phyloP scores from a whole-genome alignment of 257 asterid genomes.

The Penstemon davidsonii region DNA sequence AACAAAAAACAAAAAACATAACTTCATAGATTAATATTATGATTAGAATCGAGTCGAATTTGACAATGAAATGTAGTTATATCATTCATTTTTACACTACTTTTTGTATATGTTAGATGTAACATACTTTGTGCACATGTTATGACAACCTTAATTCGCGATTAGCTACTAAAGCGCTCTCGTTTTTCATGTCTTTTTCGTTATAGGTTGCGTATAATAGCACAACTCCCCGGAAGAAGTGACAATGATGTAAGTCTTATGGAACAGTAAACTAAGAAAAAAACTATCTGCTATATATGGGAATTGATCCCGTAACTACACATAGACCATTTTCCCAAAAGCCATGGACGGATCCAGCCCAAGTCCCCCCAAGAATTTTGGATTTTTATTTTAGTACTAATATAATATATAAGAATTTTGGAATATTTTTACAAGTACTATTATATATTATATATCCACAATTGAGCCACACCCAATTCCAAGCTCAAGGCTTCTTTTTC shows the following conservation, averaged over 20 bases:
- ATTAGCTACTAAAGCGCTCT: too few relatives aligned
- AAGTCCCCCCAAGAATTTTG: too few relatives aligned
- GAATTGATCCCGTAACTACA: conserved; percentile 81
- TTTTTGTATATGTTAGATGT: conserved; percentile 9
- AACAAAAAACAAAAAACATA: background rate
- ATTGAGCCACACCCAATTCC: too few relatives aligned
- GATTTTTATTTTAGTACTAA: too few relatives aligned
- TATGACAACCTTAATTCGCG: background rate
- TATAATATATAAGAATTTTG: too few relatives aligned
- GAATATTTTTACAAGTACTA: too few relatives aligned
- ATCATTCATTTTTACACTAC: background rate
- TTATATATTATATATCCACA: too few relatives aligned
- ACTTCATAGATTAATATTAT: too few relatives aligned
- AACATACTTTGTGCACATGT: conserved; percentile 10
- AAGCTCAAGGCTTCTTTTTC: too few relatives aligned
- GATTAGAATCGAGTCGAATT: background rate
- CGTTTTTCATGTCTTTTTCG: background rate
- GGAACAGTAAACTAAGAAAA: conserved; percentile 84
- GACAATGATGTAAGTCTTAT: conserved; percentile 69
- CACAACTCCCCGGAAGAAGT: conserved; percentile 79
- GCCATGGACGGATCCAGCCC: too few relatives aligned
- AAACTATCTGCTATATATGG: conserved; percentile 73
- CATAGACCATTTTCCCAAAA: conserved; percentile 89
- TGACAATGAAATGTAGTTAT: background rate
- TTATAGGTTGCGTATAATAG: conserved; percentile 81